These are phyloP conservation scores for Immersiporthe knoxdaviesiana DNA, from an alignment of 2,329 filamentous ascomycete species.

Conservation along the genomic window DNA sequence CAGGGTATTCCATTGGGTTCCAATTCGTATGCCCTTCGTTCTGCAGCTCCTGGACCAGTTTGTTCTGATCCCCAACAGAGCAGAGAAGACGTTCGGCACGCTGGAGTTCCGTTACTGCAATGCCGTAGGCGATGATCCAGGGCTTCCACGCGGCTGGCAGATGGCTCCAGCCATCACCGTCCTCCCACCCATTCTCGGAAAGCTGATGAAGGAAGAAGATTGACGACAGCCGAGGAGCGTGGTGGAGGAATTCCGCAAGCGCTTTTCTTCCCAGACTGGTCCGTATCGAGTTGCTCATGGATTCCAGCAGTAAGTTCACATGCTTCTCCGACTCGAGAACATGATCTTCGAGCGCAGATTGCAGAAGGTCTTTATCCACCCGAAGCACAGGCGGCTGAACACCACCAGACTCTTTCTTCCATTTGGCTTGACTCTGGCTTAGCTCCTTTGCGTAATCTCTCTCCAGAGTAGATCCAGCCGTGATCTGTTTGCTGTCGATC, in stretches of 20 bases:
- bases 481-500: background rate
- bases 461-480: background rate
- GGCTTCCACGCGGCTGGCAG: conserved; percentile 41
- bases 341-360: background rate
- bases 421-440: background rate
- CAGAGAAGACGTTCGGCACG: conserved; percentile 46
- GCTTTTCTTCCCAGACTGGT: background rate
- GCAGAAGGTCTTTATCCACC: background rate
- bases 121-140: conserved; percentile 44
- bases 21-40: conserved; percentile 62
- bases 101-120: conserved; percentile 46
- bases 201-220: conserved; percentile 43
- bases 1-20: conserved; percentile 54
- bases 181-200: conserved; percentile 25
- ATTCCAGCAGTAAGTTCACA: background rate
- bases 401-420: background rate
- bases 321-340: background rate
- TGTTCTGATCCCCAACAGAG: conserved; percentile 32
- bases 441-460: background rate
- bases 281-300: background rate
- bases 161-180: conserved; percentile 32
- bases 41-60: conserved; percentile 46
- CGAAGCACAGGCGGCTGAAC: background rate
- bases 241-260: background rate
- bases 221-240: conserved; percentile 38